phyloP scores from a whole-genome alignment of 2,329 filamentous ascomycete species.

The Drechslerella dactyloides region DNA sequence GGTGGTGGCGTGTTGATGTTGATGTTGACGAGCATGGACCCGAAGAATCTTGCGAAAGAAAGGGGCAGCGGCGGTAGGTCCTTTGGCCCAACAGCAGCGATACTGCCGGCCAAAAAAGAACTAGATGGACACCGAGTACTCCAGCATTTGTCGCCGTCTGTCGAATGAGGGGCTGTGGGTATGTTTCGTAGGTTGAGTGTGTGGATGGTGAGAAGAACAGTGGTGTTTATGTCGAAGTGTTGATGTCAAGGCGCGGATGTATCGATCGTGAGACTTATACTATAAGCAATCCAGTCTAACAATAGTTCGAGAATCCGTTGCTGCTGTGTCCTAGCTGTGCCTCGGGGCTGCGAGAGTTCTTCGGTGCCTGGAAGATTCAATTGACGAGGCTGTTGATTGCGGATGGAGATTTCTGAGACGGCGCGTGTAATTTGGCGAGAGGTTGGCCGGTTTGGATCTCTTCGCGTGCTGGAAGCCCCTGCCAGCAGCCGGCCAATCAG shows the following conservation, averaged over 20 bases:
- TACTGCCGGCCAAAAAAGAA: not conserved
- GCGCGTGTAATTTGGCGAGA: constrained; percentile 29
- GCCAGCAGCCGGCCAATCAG: constrained; percentile 11
- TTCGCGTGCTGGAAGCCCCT: constrained; percentile 7
- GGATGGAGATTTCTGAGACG: constrained; percentile 13
- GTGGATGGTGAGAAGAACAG: not conserved
- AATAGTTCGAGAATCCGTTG: no score
- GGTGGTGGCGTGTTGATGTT: constrained; percentile 16
- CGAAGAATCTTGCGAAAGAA: constrained; percentile 4
- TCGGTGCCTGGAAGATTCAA: not conserved
- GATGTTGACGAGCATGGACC: constrained; percentile 5
- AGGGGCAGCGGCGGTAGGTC: not conserved
- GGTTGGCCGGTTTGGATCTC: constrained; percentile 1
- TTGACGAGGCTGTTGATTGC: constrained; percentile 9
- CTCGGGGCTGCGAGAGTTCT: not conserved
- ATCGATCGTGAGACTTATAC: no score
- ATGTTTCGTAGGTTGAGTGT: not conserved
- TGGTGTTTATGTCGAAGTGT: not conserved
- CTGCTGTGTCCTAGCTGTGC: not conserved
- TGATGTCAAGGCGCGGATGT: not conserved
- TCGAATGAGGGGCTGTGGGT: not conserved
- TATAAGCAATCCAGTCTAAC: no score
- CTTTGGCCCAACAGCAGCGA: constrained; percentile 20
- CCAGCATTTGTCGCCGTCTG: not conserved
- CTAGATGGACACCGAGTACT: not conserved